A percentile compares a stretch with the other conserved stretches of the same genome.
Evolutionary conservation across 2,329 filamentous ascomycete genomes (phyloP).

Genomic region (Colletotrichum scovillei): DNA sequence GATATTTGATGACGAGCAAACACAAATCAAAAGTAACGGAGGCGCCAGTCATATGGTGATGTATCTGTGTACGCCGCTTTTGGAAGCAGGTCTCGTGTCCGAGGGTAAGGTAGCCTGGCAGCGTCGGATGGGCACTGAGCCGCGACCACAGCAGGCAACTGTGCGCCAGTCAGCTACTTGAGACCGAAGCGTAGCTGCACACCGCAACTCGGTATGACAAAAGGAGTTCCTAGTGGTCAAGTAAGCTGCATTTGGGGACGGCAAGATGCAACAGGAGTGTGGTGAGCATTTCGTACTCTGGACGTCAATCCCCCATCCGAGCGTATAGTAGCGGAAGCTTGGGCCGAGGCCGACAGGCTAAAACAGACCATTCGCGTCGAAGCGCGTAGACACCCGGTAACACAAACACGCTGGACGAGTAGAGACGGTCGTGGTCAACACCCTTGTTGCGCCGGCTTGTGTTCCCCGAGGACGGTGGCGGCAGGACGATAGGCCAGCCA

Average conservation of each 20-base stretch:
- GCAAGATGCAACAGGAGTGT: not conserved
- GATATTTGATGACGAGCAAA: slow-evolving; percentile 6
- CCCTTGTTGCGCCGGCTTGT: slow-evolving; percentile 4
- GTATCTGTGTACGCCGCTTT: slow-evolving; percentile 5
- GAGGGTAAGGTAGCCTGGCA: slow-evolving; percentile 1
- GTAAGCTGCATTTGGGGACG: slow-evolving; percentile 2
- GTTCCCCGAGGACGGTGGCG: not conserved
- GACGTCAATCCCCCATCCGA: slow-evolving; percentile 4
- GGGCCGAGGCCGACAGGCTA: slow-evolving; percentile 19
- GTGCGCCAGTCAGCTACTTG: not conserved
- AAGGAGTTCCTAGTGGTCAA: slow-evolving; percentile 1
- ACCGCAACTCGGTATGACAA: slow-evolving; percentile 17
- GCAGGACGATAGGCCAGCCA: slow-evolving; percentile 10
- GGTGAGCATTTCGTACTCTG: not conserved
- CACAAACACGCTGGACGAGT: slow-evolving; percentile 1
- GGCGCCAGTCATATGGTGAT: slow-evolving; percentile 3
- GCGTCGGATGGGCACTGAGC: slow-evolving; percentile 20
- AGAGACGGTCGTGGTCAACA: not conserved
- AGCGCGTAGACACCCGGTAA: slow-evolving; percentile 11
- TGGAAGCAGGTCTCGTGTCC: not conserved
- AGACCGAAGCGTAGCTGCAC: not conserved
- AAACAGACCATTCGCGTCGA: slow-evolving; percentile 4
- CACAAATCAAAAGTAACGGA: not conserved
- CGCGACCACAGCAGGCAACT: slow-evolving; percentile 12
- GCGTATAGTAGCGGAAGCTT: not conserved